phyloP scores from a whole-genome alignment of 1,284 basidiomycete genomes.

The Trametes pubescens region DNA sequence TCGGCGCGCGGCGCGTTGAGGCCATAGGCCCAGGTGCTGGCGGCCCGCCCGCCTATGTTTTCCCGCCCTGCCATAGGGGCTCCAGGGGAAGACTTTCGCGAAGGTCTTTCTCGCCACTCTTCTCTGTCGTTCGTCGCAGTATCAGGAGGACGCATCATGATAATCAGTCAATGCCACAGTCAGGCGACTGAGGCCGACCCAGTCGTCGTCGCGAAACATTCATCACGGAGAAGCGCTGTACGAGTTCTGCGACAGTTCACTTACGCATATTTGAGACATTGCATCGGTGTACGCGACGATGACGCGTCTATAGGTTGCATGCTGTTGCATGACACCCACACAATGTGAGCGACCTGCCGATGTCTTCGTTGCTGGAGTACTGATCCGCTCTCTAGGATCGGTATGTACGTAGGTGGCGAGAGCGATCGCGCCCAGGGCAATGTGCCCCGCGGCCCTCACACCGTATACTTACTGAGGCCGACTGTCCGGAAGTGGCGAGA shows the following conservation, averaged over 20 bases:
- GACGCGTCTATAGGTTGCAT: slow-evolving; percentile 1
- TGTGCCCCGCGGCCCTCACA: neutral
- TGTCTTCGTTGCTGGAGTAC: neutral
- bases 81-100: neutral
- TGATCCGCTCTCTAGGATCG: neutral
- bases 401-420: neutral
- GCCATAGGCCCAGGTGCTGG: neutral
- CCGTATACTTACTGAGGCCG: neutral
- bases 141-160: slow-evolving; percentile 31
- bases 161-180: slow-evolving; percentile 27
- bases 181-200: neutral
- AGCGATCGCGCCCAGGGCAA: neutral
- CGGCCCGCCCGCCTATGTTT: neutral
- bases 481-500: neutral
- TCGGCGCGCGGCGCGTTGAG: neutral
- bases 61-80: neutral
- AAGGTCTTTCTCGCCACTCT: neutral
- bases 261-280: slow-evolving; percentile 18
- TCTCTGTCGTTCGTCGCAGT: slow-evolving; percentile 23
- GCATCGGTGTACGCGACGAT: slow-evolving; percentile 2
- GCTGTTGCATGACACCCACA: neutral
- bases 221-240: slow-evolving; percentile 17
- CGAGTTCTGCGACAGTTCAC: slow-evolving; percentile 13
- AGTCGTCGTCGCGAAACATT: slow-evolving; percentile 8
- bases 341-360: neutral